Evolutionary conservation across 23 red algal species (phyloP), one percentile per base, ranked within the genome.

Genomic region (Gracilaria caudata): DNA sequence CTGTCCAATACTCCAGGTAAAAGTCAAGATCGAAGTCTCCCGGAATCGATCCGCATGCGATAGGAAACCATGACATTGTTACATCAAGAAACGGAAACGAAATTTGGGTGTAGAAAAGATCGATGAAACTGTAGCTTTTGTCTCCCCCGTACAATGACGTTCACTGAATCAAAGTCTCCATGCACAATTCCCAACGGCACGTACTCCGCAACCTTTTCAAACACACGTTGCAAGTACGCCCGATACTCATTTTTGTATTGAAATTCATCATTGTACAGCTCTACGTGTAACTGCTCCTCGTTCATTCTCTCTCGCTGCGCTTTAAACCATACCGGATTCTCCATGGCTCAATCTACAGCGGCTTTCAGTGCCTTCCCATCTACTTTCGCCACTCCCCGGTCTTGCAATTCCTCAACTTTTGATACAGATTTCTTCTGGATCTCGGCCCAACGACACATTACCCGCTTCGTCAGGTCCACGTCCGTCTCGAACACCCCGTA

Each of bases 31-130:
- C 60, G 60, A 65, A 65, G 1, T 30, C 60, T 7, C 14, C 29
- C 3, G 32, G 14, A 14, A 8, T 35, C 3, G 25, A 65, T 30
- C 24, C 60, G 14, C 60, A 65, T 35, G n/a, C n/a, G n/a, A n/a
- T n/a, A n/a, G n/a, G n/a, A 32, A 34, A 65, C 12, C 1, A 16
- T 14, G 29, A 34, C 14, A 2, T 1, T 65, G 14, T 35, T 11
- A 65, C 14, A 19, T 71, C 34, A 40, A 71, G 65, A 71, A 65
- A 71, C 40, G 33, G 65, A 23, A 71, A 39, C 14, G 65, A 71
- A 13, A 41, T 41, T 71, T 71, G 65, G 34, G 65, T 41, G 37
- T 71, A 41, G 37, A 71, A 71, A 33, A 71, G 13, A 28, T 36
- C 65, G 37, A 38, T 71, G n/a, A 39, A 39, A 0, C 2, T 71